Conservation (phyloP, 495 filamentous ascomycete genomes). For the Penicillium ochrochloron region DNA sequence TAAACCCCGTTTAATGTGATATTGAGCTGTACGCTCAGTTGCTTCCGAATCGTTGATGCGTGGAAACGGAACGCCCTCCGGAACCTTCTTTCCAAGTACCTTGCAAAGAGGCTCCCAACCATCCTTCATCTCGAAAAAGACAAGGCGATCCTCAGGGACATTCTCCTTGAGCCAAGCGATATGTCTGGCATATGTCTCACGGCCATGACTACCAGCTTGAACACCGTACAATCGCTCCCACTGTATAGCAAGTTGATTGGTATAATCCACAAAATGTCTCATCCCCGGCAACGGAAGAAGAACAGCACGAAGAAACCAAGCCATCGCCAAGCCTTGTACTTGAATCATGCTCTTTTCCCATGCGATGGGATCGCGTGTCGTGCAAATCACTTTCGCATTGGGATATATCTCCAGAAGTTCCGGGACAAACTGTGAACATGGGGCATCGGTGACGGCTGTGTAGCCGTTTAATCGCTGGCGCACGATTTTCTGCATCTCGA, state of each 20-base stretch:
- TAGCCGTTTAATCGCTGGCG: slow-evolving; percentile 19
- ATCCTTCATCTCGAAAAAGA: slow-evolving; percentile 51
- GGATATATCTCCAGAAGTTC: slow-evolving; percentile 26
- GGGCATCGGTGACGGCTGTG: slow-evolving; percentile 21
- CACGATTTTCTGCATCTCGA: slow-evolving; percentile 14
- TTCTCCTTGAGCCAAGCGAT: slow-evolving; percentile 40
- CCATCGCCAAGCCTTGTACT: slow-evolving; percentile 16
- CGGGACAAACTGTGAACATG: slow-evolving; percentile 19
- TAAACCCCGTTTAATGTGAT: slow-evolving; percentile 28
- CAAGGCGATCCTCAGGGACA: slow-evolving; percentile 46
- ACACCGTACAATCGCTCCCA: slow-evolving; percentile 20
- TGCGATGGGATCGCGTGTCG: slow-evolving; percentile 15
- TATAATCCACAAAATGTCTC: slow-evolving; percentile 24
- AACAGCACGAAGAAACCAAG: slow-evolving; percentile 21
- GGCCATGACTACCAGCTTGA: slow-evolving; percentile 9
- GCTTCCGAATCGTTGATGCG: slow-evolving; percentile 35
- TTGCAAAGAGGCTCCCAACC: slow-evolving; percentile 57
- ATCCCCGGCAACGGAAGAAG: slow-evolving; percentile 21
- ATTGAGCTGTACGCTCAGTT: slow-evolving; percentile 22
- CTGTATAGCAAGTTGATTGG: slow-evolving; percentile 16
- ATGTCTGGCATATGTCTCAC: slow-evolving; percentile 26
- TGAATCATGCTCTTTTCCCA: slow-evolving; percentile 22
- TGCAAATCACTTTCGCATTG: slow-evolving; percentile 24
- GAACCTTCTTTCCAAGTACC: slow-evolving; percentile 47
- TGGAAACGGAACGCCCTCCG: slow-evolving; percentile 45